Evolutionary conservation across 352 stramenopile species (phyloP).

Genomic region (Phytophthora nicotianae): DNA sequence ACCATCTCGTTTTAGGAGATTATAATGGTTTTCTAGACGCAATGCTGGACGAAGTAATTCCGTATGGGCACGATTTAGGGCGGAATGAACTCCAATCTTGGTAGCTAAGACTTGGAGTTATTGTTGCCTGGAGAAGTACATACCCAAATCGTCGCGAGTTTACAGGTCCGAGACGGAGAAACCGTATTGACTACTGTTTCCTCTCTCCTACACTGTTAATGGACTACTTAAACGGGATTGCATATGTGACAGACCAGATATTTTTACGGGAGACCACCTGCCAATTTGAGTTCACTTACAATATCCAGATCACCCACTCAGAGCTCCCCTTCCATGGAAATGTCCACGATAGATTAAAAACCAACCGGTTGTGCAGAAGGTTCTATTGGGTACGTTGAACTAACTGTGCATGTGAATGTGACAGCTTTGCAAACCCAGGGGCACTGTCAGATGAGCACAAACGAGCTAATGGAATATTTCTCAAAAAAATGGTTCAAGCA

Average conservation of each 20-base stretch:
- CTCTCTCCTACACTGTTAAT: neutral
- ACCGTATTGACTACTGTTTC: slow-evolving; percentile 15
- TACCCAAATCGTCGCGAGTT: neutral
- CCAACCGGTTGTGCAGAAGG: neutral
- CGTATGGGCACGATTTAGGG: neutral
- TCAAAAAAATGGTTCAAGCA: neutral
- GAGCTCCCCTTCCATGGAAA: neutral
- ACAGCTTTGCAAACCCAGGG: neutral
- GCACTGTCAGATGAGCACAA: slow-evolving; percentile 15
- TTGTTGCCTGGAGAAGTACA: neutral
- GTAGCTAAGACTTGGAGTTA: slow-evolving; percentile 4
- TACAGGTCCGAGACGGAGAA: neutral
- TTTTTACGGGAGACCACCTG: slow-evolving; percentile 6
- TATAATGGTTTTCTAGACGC: slow-evolving; percentile 12
- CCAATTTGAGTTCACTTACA: neutral
- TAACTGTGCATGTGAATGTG: neutral
- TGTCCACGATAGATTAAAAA: slow-evolving; percentile 4
- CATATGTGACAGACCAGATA: neutral
- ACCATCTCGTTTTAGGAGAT: slow-evolving; percentile 8
- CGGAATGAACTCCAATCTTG: neutral
- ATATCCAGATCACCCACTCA: neutral
- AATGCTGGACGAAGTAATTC: neutral
- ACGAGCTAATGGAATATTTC: neutral
- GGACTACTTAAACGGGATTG: neutral
- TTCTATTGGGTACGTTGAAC: neutral